These are phyloP conservation scores for Kingdonia uniflora DNA, from an alignment of 164 flowering plant species.

Conservation along the genomic window DNA sequence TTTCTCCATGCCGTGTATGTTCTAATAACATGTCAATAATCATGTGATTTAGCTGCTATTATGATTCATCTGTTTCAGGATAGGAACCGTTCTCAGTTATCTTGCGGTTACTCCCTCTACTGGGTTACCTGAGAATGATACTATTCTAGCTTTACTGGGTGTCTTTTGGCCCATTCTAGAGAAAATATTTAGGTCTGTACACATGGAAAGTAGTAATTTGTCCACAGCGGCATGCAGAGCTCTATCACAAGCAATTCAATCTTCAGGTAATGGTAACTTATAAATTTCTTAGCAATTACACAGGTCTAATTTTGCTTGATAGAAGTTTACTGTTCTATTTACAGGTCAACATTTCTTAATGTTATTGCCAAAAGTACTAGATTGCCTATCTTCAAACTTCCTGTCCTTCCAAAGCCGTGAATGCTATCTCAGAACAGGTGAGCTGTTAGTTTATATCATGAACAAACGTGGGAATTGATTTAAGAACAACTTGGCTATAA, in stretches of 20 bases:
- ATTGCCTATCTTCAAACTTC: slow-evolving; percentile 73
- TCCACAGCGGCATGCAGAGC: slow-evolving; percentile 88
- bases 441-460: slow-evolving; percentile 8
- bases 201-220: slow-evolving; percentile 68
- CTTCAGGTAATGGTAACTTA: slow-evolving; percentile 44
- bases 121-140: slow-evolving; percentile 39
- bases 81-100: slow-evolving; percentile 78
- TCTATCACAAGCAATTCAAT: slow-evolving; percentile 76
- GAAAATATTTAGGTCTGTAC: slow-evolving; percentile 55
- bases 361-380: slow-evolving; percentile 61
- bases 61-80: slow-evolving; percentile 30
- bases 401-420: slow-evolving; percentile 67
- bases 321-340: slow-evolving; percentile 12
- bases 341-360: slow-evolving; percentile 72
- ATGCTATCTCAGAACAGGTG: slow-evolving; percentile 88
- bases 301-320: background rate
- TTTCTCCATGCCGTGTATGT: background rate
- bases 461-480: no score
- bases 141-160: slow-evolving; percentile 40
- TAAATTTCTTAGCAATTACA: background rate
- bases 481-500: no score
- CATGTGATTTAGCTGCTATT: background rate
- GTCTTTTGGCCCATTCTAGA: slow-evolving; percentile 86
- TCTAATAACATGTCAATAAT: background rate
- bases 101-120: slow-evolving; percentile 31